Base-by-base conservation (phyloP, 169 alveolate species). In the Miamiensis avidus region DNA sequence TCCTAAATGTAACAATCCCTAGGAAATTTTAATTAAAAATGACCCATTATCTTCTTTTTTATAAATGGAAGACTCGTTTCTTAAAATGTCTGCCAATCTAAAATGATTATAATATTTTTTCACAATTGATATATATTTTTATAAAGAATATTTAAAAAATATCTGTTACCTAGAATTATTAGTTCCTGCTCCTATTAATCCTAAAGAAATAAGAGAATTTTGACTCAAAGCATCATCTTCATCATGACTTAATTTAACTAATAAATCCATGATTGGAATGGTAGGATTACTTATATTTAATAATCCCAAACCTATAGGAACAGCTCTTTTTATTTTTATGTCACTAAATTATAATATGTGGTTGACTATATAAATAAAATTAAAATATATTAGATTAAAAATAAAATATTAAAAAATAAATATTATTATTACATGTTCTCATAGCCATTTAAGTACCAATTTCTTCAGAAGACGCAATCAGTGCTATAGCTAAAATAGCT, bases 241-340 rank as follows among this genome's bases (percentile, higher is more conserved):
- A 91, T 99, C 99, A 94, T 99, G 99, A 29, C 99, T 95, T 79
- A 99, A 97, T 90, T 99, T 99, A 76, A 99, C 95, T 73, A 98
- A 90, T 31, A 96, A 82, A 92, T 95, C 98, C 83, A 98, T 96
- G 25, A 95, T 94, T 29, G 91, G 91, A 6, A 99, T 99, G 93
- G 97, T 96, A 16, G 99, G 99, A 86, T 97, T 97, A 31, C 99
- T 97, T 27, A 98, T 95, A 87, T 96, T 97, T 76, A 98, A 96
- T 75, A 99, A 89, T 33, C 99, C 99, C 64, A 99, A 90, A 26
- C 99, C 99, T 33, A 99, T 96, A 26, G 99, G 99, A 65, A 98
- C 99, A 0, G 99, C 99, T 89, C 99, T 96, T 89, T 98, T 97
- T 75, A 97, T 98, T 73, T 93, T 90, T 25, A 96, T 90, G 82